Evolutionary conservation across 1,139 yeast genomes (phyloP), one percentile per base, ranked within the genome.

Genomic region (Arxiozyma heterogenica): DNA sequence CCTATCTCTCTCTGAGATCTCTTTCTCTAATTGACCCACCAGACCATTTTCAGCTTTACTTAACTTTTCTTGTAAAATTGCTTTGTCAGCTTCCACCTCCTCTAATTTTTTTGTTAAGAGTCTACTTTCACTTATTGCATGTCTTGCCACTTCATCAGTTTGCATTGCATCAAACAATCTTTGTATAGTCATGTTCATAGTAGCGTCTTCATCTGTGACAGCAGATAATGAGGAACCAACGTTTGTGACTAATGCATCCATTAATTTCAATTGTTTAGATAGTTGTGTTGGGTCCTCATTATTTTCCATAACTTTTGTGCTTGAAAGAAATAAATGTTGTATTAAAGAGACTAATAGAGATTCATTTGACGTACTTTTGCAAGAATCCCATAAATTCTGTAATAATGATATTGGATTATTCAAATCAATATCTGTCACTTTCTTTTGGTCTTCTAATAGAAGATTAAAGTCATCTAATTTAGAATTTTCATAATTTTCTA

Each of bases 131-230:
- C 78, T 71, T 53, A 86, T 74, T 0, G 96, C 95, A 55, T 84
- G 78, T 53, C 86, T 76, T 22, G 96, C 96, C 69, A 86, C 86
- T 57, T 90, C 96, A 69, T 93, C 98, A 0, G 96, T 88, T 61
- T 84, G 84, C 69, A 91, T 78, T n/a, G 90, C 79, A 53, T 89
- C 82, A 57, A 82, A 78, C 54, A 93, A 75, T 58, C 85, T 76
- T 64, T 89, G 94, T 44, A 93, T 86, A 0, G 96, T 91, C 60
- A 89, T 82, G 52, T 87, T 89, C 63, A 90, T 78, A 6, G 90
- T 87, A 9, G 91, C 78, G 46, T 85, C 88, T 58, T 84, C 84
- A 60, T 85, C 86, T 0, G 83, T 73, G 18, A 80, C 75, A 4
- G 55, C 22, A 9, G 48, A 15, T n/a, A 34, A 44, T 23, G 86